Percentiles rank a stretch among this genome's conserved stretches.
Conservation (phyloP, 805 yeast genomes). For the Debaryomyces hansenii region DNA sequence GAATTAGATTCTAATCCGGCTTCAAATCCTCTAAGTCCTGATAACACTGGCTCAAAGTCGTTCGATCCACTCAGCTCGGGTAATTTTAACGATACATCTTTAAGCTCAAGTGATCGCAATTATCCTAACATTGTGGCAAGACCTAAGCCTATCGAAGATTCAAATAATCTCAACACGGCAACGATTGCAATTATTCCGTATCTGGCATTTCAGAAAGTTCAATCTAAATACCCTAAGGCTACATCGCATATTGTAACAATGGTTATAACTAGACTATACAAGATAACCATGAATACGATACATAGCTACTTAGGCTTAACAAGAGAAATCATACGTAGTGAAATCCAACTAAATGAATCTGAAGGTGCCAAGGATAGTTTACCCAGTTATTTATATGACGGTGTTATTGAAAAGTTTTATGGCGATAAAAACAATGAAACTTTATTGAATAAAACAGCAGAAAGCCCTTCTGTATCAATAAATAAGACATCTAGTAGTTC, state of each 20-base stretch:
- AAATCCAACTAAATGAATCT: constrained; percentile 56
- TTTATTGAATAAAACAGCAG: neutral
- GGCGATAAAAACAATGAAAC: constrained; percentile 1
- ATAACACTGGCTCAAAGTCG: neutral
- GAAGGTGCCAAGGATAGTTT: constrained; percentile 27
- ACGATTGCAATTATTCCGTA: constrained; percentile 93
- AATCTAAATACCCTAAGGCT: constrained; percentile 77
- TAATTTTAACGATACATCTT: neutral
- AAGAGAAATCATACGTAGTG: constrained; percentile 75
- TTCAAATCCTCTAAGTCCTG: neutral
- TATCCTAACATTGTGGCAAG: constrained; percentile 60
- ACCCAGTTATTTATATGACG: constrained; percentile 66
- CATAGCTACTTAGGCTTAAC: constrained; percentile 86
- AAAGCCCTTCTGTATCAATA: constrained; percentile 9
- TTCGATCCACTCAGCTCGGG: constrained; percentile 1
- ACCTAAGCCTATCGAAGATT: constrained; percentile 43
- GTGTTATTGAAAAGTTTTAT: constrained; percentile 46
- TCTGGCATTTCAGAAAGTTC: constrained; percentile 72
- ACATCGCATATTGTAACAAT: constrained; percentile 94
- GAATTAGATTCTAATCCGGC: constrained; percentile 6
- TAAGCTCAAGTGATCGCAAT: neutral
- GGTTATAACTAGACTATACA: constrained; percentile 79
- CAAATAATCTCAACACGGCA: constrained; percentile 35
- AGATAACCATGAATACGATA: constrained; percentile 90
- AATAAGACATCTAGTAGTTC: constrained; percentile 11